A percentile compares a stretch with the other conserved stretches of the same genome.
phyloP scores from a whole-genome alignment of 2,329 filamentous ascomycete species.

The Colletotrichum ledebouriae region DNA sequence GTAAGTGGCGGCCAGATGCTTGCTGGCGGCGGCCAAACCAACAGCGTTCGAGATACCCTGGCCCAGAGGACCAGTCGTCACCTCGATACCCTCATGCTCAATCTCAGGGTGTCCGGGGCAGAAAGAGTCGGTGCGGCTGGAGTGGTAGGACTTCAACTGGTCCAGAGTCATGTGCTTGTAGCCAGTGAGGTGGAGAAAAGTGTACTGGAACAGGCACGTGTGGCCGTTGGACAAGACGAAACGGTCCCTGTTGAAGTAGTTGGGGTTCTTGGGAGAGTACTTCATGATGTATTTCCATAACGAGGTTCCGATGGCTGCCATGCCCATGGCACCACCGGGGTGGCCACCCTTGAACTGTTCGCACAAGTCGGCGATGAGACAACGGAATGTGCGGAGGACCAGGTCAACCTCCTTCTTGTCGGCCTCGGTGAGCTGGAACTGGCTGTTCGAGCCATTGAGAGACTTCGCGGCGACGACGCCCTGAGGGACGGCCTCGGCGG shows the following conservation, averaged over 20 bases:
- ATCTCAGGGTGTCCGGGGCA: constrained; percentile 71
- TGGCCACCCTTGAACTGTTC: constrained; percentile 79
- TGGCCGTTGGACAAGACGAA: constrained; percentile 75
- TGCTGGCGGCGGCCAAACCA: constrained; percentile 69
- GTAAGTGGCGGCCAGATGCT: constrained; percentile 67
- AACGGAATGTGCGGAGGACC: constrained; percentile 71
- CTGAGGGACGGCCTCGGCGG: constrained; percentile 28
- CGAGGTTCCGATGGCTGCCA: constrained; percentile 72
- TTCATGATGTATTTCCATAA: constrained; percentile 73
- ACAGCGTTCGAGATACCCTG: constrained; percentile 73
- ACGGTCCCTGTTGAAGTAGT: constrained; percentile 72
- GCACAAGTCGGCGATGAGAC: constrained; percentile 76
- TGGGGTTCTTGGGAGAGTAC: constrained; percentile 67
- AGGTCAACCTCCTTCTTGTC: constrained; percentile 41
- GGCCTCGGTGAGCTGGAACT: constrained; percentile 31
- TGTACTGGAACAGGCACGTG: constrained; percentile 67
- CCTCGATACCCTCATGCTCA: constrained; percentile 68
- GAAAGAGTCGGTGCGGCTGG: constrained; percentile 59
- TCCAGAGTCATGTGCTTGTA: constrained; percentile 69
- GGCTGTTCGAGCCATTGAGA: constrained; percentile 27
- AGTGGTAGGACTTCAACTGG: constrained; percentile 68
- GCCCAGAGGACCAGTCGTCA: constrained; percentile 71
- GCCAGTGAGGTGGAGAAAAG: constrained; percentile 65
- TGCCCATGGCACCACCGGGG: constrained; percentile 71
- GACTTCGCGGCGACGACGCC: constrained; percentile 29